Conservation (phyloP, 192 early-diverging fungal genomes). For the Coemansia guatemalensis region DNA sequence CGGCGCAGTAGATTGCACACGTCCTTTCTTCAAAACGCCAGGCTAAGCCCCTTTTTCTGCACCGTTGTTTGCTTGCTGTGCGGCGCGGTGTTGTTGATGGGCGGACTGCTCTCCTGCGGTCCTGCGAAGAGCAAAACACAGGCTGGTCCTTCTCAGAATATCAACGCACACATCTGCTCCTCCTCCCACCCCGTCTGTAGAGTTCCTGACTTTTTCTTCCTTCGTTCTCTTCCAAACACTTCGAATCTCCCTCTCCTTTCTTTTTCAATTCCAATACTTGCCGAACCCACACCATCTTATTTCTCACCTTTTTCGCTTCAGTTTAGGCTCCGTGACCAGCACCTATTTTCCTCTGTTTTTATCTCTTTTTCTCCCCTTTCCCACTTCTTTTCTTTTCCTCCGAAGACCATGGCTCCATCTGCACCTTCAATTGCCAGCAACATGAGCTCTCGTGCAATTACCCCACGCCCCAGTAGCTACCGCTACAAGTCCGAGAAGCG, state of each 20-base stretch:
- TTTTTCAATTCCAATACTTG: not conserved
- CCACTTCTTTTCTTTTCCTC: not conserved
- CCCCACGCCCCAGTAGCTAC: slow-evolving; percentile 57
- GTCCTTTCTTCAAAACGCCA: not conserved
- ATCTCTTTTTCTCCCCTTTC: slow-evolving; percentile 8
- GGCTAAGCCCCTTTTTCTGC: not conserved
- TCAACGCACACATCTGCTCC: not conserved
- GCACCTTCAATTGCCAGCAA: slow-evolving; percentile 53
- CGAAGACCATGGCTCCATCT: slow-evolving; percentile 45
- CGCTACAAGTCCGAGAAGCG: slow-evolving; percentile 94
- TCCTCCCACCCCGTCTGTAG: not conserved
- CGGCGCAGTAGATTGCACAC: slow-evolving; percentile 13
- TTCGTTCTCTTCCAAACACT: not conserved
- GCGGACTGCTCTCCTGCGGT: not conserved
- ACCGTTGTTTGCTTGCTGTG: not conserved
- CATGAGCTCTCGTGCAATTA: slow-evolving; percentile 46
- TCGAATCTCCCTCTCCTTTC: not conserved
- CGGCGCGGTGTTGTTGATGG: not conserved
- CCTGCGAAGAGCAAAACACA: not conserved
- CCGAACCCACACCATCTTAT: not conserved
- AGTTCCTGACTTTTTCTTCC: no score
- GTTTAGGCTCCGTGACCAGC: slow-evolving; percentile 3
- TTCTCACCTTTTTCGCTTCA: not conserved
- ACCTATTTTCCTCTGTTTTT: slow-evolving; percentile 2
- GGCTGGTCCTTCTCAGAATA: not conserved